Base-by-base conservation (phyloP, 2,329 filamentous ascomycete genomes). In the Nigrospora oryzae region DNA sequence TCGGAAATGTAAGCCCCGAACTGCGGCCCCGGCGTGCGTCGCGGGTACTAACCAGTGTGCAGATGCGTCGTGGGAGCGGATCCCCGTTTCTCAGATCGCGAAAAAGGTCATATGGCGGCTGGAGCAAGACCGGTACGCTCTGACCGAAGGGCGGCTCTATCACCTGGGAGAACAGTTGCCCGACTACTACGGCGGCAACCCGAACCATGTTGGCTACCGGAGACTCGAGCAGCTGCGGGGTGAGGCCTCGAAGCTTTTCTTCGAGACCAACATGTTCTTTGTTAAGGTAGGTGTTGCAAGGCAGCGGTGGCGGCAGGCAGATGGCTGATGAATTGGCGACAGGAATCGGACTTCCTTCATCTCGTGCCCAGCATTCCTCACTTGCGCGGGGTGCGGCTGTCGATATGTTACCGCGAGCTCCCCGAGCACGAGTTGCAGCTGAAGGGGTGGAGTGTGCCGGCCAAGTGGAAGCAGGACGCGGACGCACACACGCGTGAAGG, bases 331-430 rank as follows among this genome's bases (percentile, higher is more conserved):
- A 34, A 11, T 16, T 45, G 15, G 51, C 59, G 46, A 60, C 47
- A 82, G 78, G 67, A 78, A 43, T 80, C 78, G 30, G 81, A 84
- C 52, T 69, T 84, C 46, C 71, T 84, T 65, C 74, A 68, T 50
- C 71, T 75, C 36, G 63, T 83, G 11, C 71, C 79, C 5, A 75
- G 65, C 43, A 69, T 79, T 45, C 71, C 77, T 30, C 80, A 84
- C 54, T 68, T 84, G 16, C 72, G 69, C 42, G 67, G 73, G 46
- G 53, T 83, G 43, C 70, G 69, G 52, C 66, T 84, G 42, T 67
- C 70, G 10, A 71, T 84, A 40, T 70, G 73, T 41, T 84, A 84
- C 53, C 69, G 74, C 41, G 81, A 84, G 59, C 63, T 80, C 11
- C 65, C 75, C 12, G 75, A 79, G 53, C 63, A 65, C 33, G 73